A percentile compares a stretch with the other conserved stretches of the same genome.
These are phyloP conservation scores for Monosporozyma unispora DNA, from an alignment of 805 yeast species.

Conservation along the genomic window DNA sequence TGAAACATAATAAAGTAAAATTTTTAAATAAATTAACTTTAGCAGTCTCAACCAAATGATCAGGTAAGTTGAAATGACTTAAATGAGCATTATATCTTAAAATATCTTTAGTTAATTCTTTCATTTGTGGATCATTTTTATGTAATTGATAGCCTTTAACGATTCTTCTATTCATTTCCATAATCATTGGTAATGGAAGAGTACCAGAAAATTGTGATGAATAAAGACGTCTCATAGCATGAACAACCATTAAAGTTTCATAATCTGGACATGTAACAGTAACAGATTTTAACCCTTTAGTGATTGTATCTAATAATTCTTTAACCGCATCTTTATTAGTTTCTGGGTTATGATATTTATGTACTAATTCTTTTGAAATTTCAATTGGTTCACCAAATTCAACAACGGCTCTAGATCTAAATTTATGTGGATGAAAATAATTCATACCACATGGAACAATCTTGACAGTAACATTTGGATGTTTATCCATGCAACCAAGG, in stretches of 20 bases:
- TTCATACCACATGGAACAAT: slow-evolving; percentile 97
- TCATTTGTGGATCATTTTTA: slow-evolving; percentile 60
- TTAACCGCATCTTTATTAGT: slow-evolving; percentile 59
- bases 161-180: slow-evolving; percentile 85
- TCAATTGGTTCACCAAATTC: slow-evolving; percentile 88
- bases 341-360: slow-evolving; percentile 48
- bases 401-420: slow-evolving; percentile 88
- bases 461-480: slow-evolving; percentile 67
- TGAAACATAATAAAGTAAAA: slow-evolving; percentile 43
- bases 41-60: slow-evolving; percentile 42
- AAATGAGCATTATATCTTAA: slow-evolving; percentile 65
- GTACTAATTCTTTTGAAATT: slow-evolving; percentile 52
- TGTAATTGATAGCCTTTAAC: slow-evolving; percentile 72
- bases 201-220: slow-evolving; percentile 48
- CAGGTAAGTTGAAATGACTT: slow-evolving; percentile 53
- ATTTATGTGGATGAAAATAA: slow-evolving; percentile 91
- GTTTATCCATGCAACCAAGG: slow-evolving; percentile 76
- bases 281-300: slow-evolving; percentile 70
- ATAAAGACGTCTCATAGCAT: slow-evolving; percentile 84
- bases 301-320: slow-evolving; percentile 58
- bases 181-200: slow-evolving; percentile 71
- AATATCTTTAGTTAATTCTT: slow-evolving; percentile 52
- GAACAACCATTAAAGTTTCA: slow-evolving; percentile 81
- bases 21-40: slow-evolving; percentile 44
- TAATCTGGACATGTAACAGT: slow-evolving; percentile 85